Percentiles rank a stretch among this genome's conserved stretches.
These are phyloP conservation scores for Cryptosporidium meleagridis DNA, from an alignment of 169 alveolate genomes.

Conservation along the genomic window DNA sequence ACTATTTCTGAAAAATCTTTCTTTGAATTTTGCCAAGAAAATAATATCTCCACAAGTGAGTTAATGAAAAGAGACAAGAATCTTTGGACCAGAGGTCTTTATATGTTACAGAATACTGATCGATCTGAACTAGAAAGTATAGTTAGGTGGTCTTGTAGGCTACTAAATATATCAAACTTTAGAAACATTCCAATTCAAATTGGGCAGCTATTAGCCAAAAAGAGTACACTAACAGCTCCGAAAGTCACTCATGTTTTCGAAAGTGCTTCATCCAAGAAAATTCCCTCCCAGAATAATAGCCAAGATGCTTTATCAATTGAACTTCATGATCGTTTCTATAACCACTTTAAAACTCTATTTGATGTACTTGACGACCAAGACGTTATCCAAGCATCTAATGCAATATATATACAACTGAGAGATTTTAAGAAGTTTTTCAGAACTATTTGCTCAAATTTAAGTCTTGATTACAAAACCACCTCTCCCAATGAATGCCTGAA, in stretches of 20 bases:
- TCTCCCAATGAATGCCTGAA: conserved; percentile 38
- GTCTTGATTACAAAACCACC: conserved; percentile 58
- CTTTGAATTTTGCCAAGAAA: conserved; percentile 54
- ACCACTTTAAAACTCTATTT: conserved; percentile 60
- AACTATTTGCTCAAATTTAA: conserved; percentile 12
- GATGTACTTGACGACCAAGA: conserved; percentile 71
- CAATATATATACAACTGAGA: conserved; percentile 56
- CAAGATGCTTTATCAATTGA: conserved; percentile 15
- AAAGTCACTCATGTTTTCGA: conserved; percentile 24
- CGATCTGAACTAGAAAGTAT: conserved; percentile 51
- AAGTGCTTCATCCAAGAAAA: conserved; percentile 9
- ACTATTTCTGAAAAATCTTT: conserved; percentile 10
- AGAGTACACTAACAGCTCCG: not conserved
- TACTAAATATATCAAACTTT: conserved; percentile 50
- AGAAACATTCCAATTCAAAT: conserved; percentile 53
- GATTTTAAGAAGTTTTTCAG: conserved; percentile 57
- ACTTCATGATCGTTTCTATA: conserved; percentile 56
- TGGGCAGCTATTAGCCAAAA: conserved; percentile 6
- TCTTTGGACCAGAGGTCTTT: conserved; percentile 64
- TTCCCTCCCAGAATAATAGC: not conserved
- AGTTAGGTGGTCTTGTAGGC: conserved; percentile 67
- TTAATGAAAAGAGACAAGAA: conserved; percentile 66
- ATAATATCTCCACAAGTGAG: conserved; percentile 52
- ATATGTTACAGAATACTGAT: conserved; percentile 41
- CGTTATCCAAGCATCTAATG: conserved; percentile 64